A percentile compares a stretch with the other conserved stretches of the same genome.
Conservation (phyloP, 768 basidiomycete genomes). For the Coprinopsis sp. region DNA sequence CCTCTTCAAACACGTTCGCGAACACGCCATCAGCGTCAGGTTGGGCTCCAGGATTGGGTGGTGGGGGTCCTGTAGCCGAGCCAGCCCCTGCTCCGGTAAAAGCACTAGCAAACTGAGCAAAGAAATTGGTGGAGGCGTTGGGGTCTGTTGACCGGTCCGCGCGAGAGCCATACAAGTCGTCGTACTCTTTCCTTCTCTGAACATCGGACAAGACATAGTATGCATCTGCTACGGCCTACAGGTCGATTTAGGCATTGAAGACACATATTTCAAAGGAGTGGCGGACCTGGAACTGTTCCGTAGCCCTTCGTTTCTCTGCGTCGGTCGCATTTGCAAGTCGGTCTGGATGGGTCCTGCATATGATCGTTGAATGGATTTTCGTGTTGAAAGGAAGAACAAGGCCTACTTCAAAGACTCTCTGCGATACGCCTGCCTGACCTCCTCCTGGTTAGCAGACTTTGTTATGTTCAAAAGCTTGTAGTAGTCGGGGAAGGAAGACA, state of each 20-base stretch:
- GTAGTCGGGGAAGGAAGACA: constrained; percentile 80
- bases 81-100: constrained; percentile 45
- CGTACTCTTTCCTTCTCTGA: constrained; percentile 67
- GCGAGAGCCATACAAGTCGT: constrained; percentile 56
- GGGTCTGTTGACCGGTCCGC: constrained; percentile 58
- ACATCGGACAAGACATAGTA: constrained; percentile 90
- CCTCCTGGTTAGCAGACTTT: constrained; percentile 58
- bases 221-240: constrained; percentile 83
- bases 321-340: constrained; percentile 65
- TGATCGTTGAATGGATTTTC: too few species aligned
- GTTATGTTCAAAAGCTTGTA: constrained; percentile 59
- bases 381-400: too few species aligned
- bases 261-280: too few species aligned
- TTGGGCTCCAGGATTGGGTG: constrained; percentile 30
- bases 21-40: constrained; percentile 82
- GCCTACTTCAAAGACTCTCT: constrained; percentile 69
- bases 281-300: constrained; percentile 77
- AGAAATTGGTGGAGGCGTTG: constrained; percentile 67
- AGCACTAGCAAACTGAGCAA: constrained; percentile 68
- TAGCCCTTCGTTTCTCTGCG: constrained; percentile 67
- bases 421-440: constrained; percentile 74
- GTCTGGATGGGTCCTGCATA: constrained; percentile 81
- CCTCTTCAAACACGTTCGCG: constrained; percentile 90
- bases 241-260: constrained; percentile 4
- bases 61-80: constrained; percentile 21